phyloP scores from a whole-genome alignment of 768 basidiomycete species.

The Podaxis pistillaris region DNA sequence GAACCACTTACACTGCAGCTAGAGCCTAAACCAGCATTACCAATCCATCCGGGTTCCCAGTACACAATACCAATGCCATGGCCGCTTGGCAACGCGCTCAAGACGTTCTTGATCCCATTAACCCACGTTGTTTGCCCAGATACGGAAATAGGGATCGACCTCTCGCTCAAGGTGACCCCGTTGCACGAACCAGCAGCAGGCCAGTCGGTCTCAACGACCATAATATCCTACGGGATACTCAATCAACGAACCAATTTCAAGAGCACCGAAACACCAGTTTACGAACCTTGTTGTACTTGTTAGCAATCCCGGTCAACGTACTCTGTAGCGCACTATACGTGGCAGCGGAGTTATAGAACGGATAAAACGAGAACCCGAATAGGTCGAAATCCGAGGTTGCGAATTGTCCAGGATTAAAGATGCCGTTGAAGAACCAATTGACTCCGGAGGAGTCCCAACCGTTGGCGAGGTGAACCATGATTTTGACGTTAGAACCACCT shows the following conservation, averaged over 20 bases:
- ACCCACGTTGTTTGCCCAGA: constrained; percentile 57
- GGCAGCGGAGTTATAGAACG: constrained; percentile 60
- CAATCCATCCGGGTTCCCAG: constrained; percentile 69
- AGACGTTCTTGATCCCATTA: constrained; percentile 43
- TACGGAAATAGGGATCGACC: constrained; percentile 43
- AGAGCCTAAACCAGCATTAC: constrained; percentile 47
- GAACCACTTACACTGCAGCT: constrained; percentile 34
- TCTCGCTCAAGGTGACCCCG: constrained; percentile 42
- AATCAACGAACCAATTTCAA: not conserved
- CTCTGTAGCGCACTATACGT: constrained; percentile 48
- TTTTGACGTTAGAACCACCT: constrained; percentile 36
- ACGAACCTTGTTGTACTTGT: constrained; percentile 49
- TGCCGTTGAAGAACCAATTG: constrained; percentile 46
- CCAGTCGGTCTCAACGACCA: constrained; percentile 69
- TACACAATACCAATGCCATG: constrained; percentile 53
- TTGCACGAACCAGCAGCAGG: constrained; percentile 42
- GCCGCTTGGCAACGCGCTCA: constrained; percentile 45
- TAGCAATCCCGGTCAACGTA: constrained; percentile 49
- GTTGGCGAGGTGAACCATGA: constrained; percentile 60
- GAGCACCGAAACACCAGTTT: too few species aligned
- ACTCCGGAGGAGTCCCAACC: constrained; percentile 52
- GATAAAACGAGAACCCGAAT: constrained; percentile 65
- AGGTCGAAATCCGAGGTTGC: constrained; percentile 50
- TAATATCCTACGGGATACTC: constrained; percentile 36
- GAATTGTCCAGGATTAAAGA: constrained; percentile 54